Percentiles rank a stretch among this genome's conserved stretches.
These are phyloP conservation scores for Fagopyrum tataricum DNA, from an alignment of 148 eudicot genomes.

Conservation along the genomic window DNA sequence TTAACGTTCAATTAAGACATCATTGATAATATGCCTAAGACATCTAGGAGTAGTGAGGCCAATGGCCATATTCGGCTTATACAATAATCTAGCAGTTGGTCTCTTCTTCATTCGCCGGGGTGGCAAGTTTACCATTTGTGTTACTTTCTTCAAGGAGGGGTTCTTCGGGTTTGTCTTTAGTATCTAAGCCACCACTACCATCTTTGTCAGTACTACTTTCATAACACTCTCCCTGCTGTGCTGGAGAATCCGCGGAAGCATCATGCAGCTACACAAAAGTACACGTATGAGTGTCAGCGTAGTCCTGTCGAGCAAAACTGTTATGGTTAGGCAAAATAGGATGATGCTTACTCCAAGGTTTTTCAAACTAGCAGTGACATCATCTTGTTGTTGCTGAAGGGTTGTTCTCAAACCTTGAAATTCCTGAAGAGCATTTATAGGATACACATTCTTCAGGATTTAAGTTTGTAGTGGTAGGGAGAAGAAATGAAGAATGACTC, in stretches of 20 bases:
- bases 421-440: conserved; percentile 37
- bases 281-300: not conserved
- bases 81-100: not conserved
- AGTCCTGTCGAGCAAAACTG: not conserved
- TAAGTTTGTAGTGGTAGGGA: not conserved
- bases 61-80: not conserved
- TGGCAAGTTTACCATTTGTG: not conserved
- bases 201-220: not conserved
- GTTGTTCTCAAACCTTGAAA: conserved; percentile 78
- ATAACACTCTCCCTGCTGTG: not conserved
- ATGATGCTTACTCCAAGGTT: conserved; percentile 61
- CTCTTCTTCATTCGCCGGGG: not conserved
- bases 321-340: not conserved
- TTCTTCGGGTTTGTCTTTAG: not conserved
- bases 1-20: not conserved
- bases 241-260: not conserved
- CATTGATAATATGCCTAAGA: not conserved
- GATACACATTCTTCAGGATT: not conserved
- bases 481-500: conserved; percentile 22
- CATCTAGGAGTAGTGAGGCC: not conserved
- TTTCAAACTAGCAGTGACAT: conserved; percentile 64
- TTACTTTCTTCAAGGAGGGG: not conserved
- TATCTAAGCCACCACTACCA: not conserved
- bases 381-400: conserved; percentile 93
- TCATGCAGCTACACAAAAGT: not conserved